Conservation (phyloP, 164 flowering plant species). For the Vitis amurensis region DNA sequence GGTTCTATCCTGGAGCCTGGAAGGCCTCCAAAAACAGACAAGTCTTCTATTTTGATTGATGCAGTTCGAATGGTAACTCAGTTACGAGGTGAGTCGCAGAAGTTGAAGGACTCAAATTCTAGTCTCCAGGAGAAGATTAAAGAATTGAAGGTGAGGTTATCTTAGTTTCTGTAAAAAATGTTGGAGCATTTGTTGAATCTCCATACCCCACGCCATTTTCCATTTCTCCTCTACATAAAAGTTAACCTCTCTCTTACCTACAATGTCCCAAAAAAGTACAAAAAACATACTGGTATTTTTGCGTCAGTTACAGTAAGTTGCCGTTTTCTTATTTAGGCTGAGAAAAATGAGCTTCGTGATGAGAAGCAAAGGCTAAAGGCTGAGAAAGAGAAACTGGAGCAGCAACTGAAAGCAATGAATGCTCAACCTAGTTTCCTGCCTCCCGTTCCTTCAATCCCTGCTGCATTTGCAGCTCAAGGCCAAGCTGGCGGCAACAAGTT, state of each 20-base stretch:
- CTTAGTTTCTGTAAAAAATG: not conserved
- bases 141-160: constrained; percentile 66
- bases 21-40: constrained; percentile 84
- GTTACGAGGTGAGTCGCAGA: constrained; percentile 70
- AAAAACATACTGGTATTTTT: not conserved
- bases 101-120: constrained; percentile 77
- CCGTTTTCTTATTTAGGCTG: constrained; percentile 40
- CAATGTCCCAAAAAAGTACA: not conserved
- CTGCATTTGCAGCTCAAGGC: constrained; percentile 67
- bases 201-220: not conserved
- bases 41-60: constrained; percentile 79
- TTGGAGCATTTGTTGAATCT: not conserved
- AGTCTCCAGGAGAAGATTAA: constrained; percentile 81
- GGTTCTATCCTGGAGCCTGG: constrained; percentile 84
- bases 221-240: not conserved
- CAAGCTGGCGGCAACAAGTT: constrained; percentile 71
- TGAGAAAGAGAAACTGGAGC: constrained; percentile 86
- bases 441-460: constrained; percentile 56
- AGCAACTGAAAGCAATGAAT: constrained; percentile 63
- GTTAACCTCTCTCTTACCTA: too few relatives aligned
- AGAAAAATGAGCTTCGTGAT: constrained; percentile 92
- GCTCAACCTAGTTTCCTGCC: constrained; percentile 65
- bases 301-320: not conserved
- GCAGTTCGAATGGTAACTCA: constrained; percentile 86
- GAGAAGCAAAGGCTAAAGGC: constrained; percentile 85